A percentile compares a stretch with the other conserved stretches of the same genome.
These are phyloP conservation scores for Malassezia slooffiae DNA, from an alignment of 1,284 basidiomycete species.

Conservation along the genomic window DNA sequence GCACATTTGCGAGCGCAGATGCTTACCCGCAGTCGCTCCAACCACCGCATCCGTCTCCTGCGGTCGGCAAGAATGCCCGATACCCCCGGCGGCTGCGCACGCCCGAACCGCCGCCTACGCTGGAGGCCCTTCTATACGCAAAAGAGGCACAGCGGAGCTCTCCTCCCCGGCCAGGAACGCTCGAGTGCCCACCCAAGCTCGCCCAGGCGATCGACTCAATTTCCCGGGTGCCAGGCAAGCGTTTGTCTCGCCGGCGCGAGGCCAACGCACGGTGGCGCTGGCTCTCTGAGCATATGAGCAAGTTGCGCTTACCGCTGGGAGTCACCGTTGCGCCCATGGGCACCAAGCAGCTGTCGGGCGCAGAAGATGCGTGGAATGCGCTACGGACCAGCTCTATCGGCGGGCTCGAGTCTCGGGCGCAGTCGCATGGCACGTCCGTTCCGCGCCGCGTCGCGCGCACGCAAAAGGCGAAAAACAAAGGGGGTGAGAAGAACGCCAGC, in stretches of 20 bases:
- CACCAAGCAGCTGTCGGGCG: too few species aligned
- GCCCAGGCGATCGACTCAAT: constrained; percentile 1
- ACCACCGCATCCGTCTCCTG: constrained; percentile 5
- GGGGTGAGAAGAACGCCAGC: too few species aligned
- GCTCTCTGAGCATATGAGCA: constrained; percentile 3
- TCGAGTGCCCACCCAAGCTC: constrained; percentile 13
- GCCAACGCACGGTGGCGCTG: constrained; percentile 17
- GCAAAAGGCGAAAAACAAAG: too few species aligned
- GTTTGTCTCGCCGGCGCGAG: constrained; percentile 3
- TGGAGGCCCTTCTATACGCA: constrained; percentile 6
- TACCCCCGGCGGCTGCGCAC: constrained; percentile 6
- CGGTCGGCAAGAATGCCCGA: constrained; percentile 5
- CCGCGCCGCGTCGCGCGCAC: too few species aligned
- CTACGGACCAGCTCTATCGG: too few species aligned
- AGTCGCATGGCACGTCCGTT: too few species aligned
- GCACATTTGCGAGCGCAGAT: too few species aligned
- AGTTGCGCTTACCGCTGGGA: constrained; percentile 6
- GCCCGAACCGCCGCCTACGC: constrained; percentile 2
- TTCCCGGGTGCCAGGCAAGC: constrained; percentile 8
- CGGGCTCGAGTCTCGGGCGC: too few species aligned
- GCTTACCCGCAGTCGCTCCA: background rate
- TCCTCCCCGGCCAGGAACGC: background rate
- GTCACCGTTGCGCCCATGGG: background rate
- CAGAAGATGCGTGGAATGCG: too few species aligned
- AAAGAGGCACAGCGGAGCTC: constrained; percentile 1